phyloP scores from a whole-genome alignment of 768 basidiomycete genomes.

The Royoungia palumana region DNA sequence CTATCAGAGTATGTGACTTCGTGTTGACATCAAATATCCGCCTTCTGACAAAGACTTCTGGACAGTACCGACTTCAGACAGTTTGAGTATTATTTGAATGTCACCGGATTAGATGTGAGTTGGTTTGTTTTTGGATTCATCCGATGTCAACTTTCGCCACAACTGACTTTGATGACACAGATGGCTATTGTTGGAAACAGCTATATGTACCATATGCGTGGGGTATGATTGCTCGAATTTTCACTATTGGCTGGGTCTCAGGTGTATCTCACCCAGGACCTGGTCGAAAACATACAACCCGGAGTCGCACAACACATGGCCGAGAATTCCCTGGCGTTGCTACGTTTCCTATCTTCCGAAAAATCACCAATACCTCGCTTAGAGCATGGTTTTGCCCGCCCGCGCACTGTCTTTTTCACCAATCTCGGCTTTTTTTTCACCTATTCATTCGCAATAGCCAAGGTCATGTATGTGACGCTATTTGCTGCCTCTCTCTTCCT shows the following conservation, averaged over 20 bases:
- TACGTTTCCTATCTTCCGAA: slow-evolving; percentile 67
- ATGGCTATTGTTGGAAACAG: slow-evolving; percentile 91
- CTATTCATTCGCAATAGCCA: slow-evolving; percentile 73
- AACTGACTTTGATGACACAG: slow-evolving; percentile 35
- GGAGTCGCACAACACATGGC: slow-evolving; percentile 92
- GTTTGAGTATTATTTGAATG: slow-evolving; percentile 84
- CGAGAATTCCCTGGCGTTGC: slow-evolving; percentile 78
- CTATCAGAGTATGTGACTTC: slow-evolving; percentile 69
- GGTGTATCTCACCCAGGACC: slow-evolving; percentile 41
- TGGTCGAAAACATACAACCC: slow-evolving; percentile 78
- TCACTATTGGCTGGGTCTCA: neutral
- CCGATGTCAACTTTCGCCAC: neutral
- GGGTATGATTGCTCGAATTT: slow-evolving; percentile 42
- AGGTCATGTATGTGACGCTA: slow-evolving; percentile 54
- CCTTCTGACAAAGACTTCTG: slow-evolving; percentile 5
- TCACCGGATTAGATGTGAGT: slow-evolving; percentile 86
- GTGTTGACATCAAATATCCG: slow-evolving; percentile 1
- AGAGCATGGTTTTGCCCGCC: slow-evolving; percentile 40
- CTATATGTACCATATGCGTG: slow-evolving; percentile 92
- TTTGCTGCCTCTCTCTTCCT: slow-evolving; percentile 46
- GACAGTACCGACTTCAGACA: slow-evolving; percentile 92
- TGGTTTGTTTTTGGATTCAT: neutral
- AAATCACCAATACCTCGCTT: slow-evolving; percentile 44
- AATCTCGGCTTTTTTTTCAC: slow-evolving; percentile 65
- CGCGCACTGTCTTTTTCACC: slow-evolving; percentile 75